Percentiles rank a stretch among this genome's conserved stretches.
phyloP scores from a whole-genome alignment of 2,329 filamentous ascomycete genomes.

The Fusarium bactridioides region DNA sequence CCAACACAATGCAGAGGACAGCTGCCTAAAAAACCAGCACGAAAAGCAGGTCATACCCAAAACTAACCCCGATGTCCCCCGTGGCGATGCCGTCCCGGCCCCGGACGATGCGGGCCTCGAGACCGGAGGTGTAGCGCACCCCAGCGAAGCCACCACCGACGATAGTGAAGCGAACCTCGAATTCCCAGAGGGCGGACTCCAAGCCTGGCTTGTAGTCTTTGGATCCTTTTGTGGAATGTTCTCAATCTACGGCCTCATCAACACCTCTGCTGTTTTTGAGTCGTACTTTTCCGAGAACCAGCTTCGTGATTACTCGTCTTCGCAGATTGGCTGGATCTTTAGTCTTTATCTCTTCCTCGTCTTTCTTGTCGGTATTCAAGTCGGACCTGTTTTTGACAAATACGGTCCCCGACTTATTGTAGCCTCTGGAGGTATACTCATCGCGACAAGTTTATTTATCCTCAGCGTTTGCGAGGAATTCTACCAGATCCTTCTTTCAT shows the following conservation, averaged over 20 bases:
- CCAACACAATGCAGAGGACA: slow-evolving; percentile 43
- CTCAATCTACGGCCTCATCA: slow-evolving; percentile 72
- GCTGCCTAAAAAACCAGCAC: slow-evolving; percentile 42
- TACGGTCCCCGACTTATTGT: slow-evolving; percentile 76
- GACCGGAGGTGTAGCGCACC: slow-evolving; percentile 9
- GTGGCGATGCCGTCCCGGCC: slow-evolving; percentile 3
- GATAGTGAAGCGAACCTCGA: not conserved
- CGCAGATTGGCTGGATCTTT: slow-evolving; percentile 86
- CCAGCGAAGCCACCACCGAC: not conserved
- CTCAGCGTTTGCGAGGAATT: slow-evolving; percentile 74
- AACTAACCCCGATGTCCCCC: not conserved
- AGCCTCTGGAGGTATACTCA: slow-evolving; percentile 66
- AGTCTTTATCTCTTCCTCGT: slow-evolving; percentile 81
- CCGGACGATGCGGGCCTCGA: slow-evolving; percentile 13
- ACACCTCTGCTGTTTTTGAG: slow-evolving; percentile 67
- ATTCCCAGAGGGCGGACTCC: slow-evolving; percentile 66
- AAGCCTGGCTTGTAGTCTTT: slow-evolving; percentile 75
- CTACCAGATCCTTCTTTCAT: slow-evolving; percentile 82
- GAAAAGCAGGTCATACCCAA: slow-evolving; percentile 18
- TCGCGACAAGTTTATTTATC: slow-evolving; percentile 69
- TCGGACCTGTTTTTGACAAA: slow-evolving; percentile 82
- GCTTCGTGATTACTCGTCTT: slow-evolving; percentile 70
- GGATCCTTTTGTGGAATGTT: slow-evolving; percentile 74
- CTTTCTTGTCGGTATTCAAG: slow-evolving; percentile 83
- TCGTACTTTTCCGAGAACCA: slow-evolving; percentile 78